A percentile compares a stretch with the other conserved stretches of the same genome.
Evolutionary conservation across 1,284 basidiomycete species (phyloP).

Genomic region (Erythrobasidium hasegawianum): DNA sequence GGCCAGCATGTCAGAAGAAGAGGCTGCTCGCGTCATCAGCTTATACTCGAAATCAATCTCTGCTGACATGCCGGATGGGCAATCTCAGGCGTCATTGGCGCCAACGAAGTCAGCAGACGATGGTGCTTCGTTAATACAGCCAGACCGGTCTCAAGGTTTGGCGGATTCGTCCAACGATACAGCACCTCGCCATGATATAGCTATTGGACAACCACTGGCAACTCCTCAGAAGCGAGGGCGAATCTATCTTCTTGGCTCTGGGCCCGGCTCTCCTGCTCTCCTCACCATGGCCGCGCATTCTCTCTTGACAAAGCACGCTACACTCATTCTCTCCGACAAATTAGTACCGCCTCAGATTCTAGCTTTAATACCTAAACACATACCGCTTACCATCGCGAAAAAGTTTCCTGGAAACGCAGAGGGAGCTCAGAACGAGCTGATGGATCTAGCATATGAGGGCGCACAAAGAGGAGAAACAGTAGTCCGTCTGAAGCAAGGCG

Average conservation of each 20-base stretch:
- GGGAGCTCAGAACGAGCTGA: constrained; percentile 87
- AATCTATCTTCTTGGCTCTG: constrained; percentile 86
- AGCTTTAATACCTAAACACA: constrained; percentile 61
- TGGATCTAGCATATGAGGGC: constrained; percentile 80
- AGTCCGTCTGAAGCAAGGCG: constrained; percentile 92
- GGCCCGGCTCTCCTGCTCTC: constrained; percentile 87
- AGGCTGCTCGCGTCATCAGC: constrained; percentile 65
- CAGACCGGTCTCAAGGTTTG: neutral
- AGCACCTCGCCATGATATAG: constrained; percentile 18
- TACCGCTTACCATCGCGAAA: constrained; percentile 69
- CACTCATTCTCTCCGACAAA: constrained; percentile 90
- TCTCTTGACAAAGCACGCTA: constrained; percentile 70
- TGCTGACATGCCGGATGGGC: neutral
- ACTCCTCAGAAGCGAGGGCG: constrained; percentile 54
- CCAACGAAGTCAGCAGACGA: neutral
- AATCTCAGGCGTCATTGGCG: neutral
- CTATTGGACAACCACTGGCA: neutral
- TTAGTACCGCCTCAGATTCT: constrained; percentile 93
- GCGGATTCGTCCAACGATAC: neutral
- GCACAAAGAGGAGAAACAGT: constrained; percentile 76
- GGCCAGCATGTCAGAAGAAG: constrained; percentile 62
- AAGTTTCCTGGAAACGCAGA: constrained; percentile 98
- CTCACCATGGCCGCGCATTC: constrained; percentile 81
- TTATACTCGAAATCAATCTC: constrained; percentile 40
- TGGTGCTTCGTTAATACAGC: neutral